Conservation (phyloP, 768 basidiomycete species). For the Tricholoma terreum region DNA sequence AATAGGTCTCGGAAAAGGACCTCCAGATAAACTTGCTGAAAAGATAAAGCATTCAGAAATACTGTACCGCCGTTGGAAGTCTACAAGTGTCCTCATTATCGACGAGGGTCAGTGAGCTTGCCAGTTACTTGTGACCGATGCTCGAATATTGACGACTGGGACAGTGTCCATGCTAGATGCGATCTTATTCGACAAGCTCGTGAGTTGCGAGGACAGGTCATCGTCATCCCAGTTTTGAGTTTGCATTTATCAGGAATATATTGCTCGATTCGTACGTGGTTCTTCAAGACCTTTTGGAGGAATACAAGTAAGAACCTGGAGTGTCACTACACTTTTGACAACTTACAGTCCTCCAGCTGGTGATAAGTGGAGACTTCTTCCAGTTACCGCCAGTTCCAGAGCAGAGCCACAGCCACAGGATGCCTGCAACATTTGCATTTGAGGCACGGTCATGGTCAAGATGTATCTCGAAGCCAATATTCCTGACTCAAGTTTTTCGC, state of each 20-base stretch:
- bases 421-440: conserved; percentile 60
- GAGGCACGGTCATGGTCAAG: conserved; percentile 58
- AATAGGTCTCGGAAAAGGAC: conserved; percentile 56
- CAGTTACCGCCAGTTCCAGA: conserved; percentile 72
- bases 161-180: conserved; percentile 78
- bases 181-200: conserved; percentile 66
- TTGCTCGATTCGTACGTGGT: conserved; percentile 40
- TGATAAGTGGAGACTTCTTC: conserved; percentile 78
- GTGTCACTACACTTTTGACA: not conserved
- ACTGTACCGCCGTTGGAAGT: conserved; percentile 45
- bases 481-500: conserved; percentile 66
- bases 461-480: conserved; percentile 45
- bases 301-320: conserved; percentile 45
- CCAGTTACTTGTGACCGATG: not conserved
- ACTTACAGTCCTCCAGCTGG: conserved; percentile 40
- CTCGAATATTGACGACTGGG: not conserved
- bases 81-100: conserved; percentile 55
- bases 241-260: conserved; percentile 32
- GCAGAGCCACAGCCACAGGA: conserved; percentile 31
- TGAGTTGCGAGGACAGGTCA: conserved; percentile 27
- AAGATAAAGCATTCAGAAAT: conserved; percentile 24
- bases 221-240: conserved; percentile 24
- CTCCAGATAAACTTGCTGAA: conserved; percentile 35
- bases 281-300: conserved; percentile 57
- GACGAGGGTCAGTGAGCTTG: conserved; percentile 57